Conservation (phyloP, 306 rosid genomes). For the Malus sylvestris region DNA sequence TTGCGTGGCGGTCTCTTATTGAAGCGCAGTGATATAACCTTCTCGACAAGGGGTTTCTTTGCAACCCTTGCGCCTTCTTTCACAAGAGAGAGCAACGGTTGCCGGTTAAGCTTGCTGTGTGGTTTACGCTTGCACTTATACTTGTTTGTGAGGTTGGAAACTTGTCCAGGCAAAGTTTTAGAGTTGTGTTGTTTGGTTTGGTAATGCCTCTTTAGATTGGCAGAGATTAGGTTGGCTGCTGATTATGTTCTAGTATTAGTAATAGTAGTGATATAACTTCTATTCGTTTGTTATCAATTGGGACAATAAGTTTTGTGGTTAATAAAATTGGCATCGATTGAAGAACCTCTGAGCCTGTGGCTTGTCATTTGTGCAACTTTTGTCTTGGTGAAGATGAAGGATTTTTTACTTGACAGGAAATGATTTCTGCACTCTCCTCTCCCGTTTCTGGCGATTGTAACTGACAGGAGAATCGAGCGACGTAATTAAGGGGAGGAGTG, state of each 20-base stretch:
- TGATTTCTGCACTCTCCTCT: no score
- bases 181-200: slow-evolving; percentile 32
- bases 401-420: no score
- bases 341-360: background rate
- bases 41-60: slow-evolving; percentile 2
- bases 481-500: no score
- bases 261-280: background rate
- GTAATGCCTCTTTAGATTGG: slow-evolving; percentile 27
- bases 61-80: background rate
- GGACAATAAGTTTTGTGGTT: slow-evolving; percentile 25
- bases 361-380: background rate
- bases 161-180: slow-evolving; percentile 11
- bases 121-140: background rate
- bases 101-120: background rate
- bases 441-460: no score
- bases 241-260: slow-evolving; percentile 6
- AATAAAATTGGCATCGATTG: slow-evolving; percentile 7
- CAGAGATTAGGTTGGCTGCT: slow-evolving; percentile 27
- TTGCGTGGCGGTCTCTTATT: slow-evolving; percentile 21
- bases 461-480: no score
- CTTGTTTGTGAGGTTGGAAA: slow-evolving; percentile 10
- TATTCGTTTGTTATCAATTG: slow-evolving; percentile 13
- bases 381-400: background rate
- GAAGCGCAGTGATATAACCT: slow-evolving; percentile 1
- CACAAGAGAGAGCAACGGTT: background rate